phyloP scores from a whole-genome alignment of 129 eudicot genomes.

The Pulicaria dysenterica region DNA sequence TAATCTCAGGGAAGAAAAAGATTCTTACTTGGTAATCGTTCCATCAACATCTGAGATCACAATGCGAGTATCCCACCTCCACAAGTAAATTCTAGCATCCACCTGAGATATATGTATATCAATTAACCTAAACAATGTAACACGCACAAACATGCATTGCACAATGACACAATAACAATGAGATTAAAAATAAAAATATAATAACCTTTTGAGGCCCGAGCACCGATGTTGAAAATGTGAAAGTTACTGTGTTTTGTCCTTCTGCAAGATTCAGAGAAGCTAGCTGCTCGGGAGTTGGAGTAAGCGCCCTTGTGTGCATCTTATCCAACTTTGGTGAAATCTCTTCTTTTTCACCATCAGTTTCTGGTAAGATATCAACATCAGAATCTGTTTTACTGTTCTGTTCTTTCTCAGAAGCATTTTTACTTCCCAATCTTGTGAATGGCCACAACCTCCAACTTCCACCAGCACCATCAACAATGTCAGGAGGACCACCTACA shows the following conservation, averaged over 20 bases:
- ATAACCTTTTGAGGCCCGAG: constrained; percentile 87
- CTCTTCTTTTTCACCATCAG: constrained; percentile 38
- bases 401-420: constrained; percentile 25
- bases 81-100: constrained; percentile 89
- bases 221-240: constrained; percentile 84
- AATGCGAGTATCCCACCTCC: constrained; percentile 91
- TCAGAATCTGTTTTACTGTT: constrained; percentile 23
- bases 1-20: background rate
- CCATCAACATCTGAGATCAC: constrained; percentile 99
- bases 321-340: constrained; percentile 39
- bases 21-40: constrained; percentile 85
- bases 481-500: constrained; percentile 46
- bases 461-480: constrained; percentile 50
- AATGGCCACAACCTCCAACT: constrained; percentile 76
- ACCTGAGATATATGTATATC: constrained; percentile 52
- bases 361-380: constrained; percentile 29
- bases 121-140: constrained; percentile 25
- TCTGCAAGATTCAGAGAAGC: constrained; percentile 79
- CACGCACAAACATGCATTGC: constrained; percentile 9
- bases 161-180: background rate
- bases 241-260: constrained; percentile 71
- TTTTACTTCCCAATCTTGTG: constrained; percentile 50
- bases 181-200: constrained; percentile 18
- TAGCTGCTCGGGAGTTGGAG: constrained; percentile 88
- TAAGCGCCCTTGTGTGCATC: constrained; percentile 47